phyloP scores from a whole-genome alignment of 345 rosid species.

The Eucalyptus tenuipes region DNA sequence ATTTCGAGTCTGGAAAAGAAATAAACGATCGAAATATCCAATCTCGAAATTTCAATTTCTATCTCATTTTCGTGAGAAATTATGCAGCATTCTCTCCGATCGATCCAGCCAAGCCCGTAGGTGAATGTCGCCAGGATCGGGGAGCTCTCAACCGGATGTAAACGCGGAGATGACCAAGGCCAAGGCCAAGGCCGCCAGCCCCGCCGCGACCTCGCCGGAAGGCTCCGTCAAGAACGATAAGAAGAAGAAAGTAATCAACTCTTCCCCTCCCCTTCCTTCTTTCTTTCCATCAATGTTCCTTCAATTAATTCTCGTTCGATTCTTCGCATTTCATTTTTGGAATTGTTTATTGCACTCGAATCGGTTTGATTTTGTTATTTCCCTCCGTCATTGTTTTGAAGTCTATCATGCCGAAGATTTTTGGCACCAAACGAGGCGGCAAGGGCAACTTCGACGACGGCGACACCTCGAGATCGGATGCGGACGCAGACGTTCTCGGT shows the following conservation, averaged over 20 bases:
- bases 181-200: constrained; percentile 4
- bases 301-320: neutral
- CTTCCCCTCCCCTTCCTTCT: neutral
- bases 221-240: constrained; percentile 43
- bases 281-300: neutral
- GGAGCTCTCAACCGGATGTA: neutral
- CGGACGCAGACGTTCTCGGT: constrained; percentile 17
- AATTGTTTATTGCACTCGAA: neutral
- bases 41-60: neutral
- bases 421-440: constrained; percentile 36
- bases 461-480: constrained; percentile 8
- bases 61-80: neutral
- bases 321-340: neutral
- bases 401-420: constrained; percentile 67
- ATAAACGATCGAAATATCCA: neutral
- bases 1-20: neutral
- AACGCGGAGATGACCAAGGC: constrained; percentile 16
- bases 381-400: neutral
- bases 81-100: neutral
- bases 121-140: constrained; percentile 7
- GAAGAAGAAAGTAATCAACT: constrained; percentile 56
- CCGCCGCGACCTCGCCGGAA: neutral
- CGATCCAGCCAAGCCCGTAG: neutral
- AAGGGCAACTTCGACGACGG: constrained; percentile 18
- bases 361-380: neutral